Evolutionary conservation across 352 stramenopile species (phyloP), one percentile per base, ranked within the genome.

Genomic region (Globisporangium emineosum): DNA sequence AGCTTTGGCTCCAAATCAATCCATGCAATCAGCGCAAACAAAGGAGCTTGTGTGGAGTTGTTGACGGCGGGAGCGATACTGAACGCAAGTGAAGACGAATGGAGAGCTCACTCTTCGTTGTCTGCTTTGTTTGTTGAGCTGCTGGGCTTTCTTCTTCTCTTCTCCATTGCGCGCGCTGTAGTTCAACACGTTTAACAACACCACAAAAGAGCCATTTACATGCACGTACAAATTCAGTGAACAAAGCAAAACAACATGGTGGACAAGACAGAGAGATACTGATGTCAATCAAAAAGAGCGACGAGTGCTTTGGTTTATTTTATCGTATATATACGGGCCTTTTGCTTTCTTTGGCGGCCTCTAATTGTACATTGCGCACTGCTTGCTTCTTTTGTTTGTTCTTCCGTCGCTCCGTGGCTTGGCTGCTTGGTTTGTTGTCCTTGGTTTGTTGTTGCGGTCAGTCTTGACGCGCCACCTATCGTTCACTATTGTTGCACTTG

Each of bases 361-460:
- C 59, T 47, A 50, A 57, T 64, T 40, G 59, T 64, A 64, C 59
- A 64, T 29, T 55, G 33, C 17, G 32, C 59, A 43, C 27, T 45
- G 37, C 27, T n/a, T 49, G n/a, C 10, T 32, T 47, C 40, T 23
- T 45, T 47, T 63, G 17, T 47, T 43, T n/a, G 37, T 43, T 12
- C 30, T 55, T 32, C 57, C 2, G 2, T 23, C n/a, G 29, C n/a
- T n/a, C n/a, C n/a, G n/a, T n/a, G n/a, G n/a, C n/a, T n/a, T n/a
- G n/a, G n/a, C n/a, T n/a, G n/a, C n/a, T n/a, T n/a, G n/a, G n/a
- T n/a, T n/a, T n/a, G n/a, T n/a, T n/a, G n/a, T 42, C 13, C 37
- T 43, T 43, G 37, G 37, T 43, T 43, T 43, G 13, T 19, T n/a
- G 37, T 43, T 43, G 15, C 37, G 37, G 37, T 43, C 37, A 43